A percentile compares a stretch with the other conserved stretches of the same genome.
Evolutionary conservation across 768 basidiomycete species (phyloP).

Genomic region (Suillus luteus): DNA sequence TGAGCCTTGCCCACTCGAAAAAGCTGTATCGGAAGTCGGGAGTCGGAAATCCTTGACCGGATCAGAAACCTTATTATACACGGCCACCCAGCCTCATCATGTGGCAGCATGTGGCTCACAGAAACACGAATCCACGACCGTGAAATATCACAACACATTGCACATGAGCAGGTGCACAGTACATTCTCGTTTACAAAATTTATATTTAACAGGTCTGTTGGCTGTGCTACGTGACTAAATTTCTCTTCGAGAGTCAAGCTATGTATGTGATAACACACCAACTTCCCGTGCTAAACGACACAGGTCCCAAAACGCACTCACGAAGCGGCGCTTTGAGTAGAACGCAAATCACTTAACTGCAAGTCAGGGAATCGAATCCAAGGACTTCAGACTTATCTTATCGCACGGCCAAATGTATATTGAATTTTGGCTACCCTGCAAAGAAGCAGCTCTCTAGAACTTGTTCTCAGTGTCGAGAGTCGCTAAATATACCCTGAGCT

Average conservation of each 20-base stretch:
- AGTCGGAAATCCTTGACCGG: slow-evolving; percentile 1
- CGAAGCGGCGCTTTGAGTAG: not conserved
- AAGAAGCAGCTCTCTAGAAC: not conserved
- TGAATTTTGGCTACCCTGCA: not conserved
- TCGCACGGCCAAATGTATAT: not conserved
- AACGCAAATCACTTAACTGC: not conserved
- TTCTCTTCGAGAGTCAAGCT: not conserved
- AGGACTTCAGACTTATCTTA: not conserved
- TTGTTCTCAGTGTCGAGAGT: slow-evolving; percentile 15
- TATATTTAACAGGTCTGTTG: not conserved
- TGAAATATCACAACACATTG: not conserved
- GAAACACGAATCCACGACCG: not conserved
- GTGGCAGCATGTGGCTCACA: not conserved
- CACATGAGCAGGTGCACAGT: not conserved
- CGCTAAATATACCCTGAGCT: slow-evolving; percentile 47
- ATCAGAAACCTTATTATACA: slow-evolving; percentile 2
- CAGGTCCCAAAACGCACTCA: not conserved
- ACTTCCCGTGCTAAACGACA: not conserved
- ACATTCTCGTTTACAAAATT: not conserved
- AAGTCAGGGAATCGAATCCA: not conserved
- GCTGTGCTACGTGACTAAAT: not conserved
- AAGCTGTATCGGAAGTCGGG: slow-evolving; percentile 9
- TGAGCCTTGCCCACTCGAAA: not conserved
- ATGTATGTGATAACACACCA: not conserved
- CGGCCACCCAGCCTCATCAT: not conserved